Base-by-base conservation (phyloP, 495 filamentous ascomycete species). In the Pyrenopolyporus hunteri region DNA sequence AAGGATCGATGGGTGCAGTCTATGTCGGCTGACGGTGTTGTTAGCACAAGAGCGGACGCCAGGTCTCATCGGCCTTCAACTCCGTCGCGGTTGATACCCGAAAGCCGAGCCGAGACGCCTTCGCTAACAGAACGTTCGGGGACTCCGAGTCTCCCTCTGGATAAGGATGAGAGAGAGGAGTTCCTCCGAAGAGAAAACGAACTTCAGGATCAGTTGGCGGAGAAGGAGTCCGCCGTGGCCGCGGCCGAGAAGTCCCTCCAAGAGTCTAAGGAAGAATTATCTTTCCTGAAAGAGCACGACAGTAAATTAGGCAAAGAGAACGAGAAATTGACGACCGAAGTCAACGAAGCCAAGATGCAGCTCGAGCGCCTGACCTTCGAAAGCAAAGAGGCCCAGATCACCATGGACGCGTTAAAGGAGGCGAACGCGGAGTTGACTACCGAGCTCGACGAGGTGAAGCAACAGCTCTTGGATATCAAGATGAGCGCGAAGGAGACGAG, bases 121-220 rank as follows among this genome's bases (percentile, higher is more conserved):
- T 74, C 74, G 10, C 70, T 78, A 5, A 79, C 80, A 6, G 92
- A 97, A 55, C 83, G 92, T n/a, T 84, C 91, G 8, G 88, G 87
- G 20, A 97, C 92, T 1, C 92, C 92, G 11, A 92, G 88, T 73
- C 79, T 96, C 55, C 85, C 88, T 25, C 80, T 98, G 46, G 94
- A 98, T 42, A 97, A 96, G 76, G 94, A 98, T 59, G 94, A 98
- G 74, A 86, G 91, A 53, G 94, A 98, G 61, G 94, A 98, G 70
- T 98, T 98, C 72, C 78, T 98, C 40, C 83, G 92, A 59, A 87
- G 94, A 32, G 94, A 98, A 73, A 98, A 98, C 63, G 94, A 98
- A 68, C 80, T 98, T 11, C 94, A 98, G 63, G 94, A 98, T 68
- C 94, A 98, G 76, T 78, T 98, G 37, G 86, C 94, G 4, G 94